Evolutionary conservation across 2,329 filamentous ascomycete genomes (phyloP).

Genomic region (Fusarium pininemorale): DNA sequence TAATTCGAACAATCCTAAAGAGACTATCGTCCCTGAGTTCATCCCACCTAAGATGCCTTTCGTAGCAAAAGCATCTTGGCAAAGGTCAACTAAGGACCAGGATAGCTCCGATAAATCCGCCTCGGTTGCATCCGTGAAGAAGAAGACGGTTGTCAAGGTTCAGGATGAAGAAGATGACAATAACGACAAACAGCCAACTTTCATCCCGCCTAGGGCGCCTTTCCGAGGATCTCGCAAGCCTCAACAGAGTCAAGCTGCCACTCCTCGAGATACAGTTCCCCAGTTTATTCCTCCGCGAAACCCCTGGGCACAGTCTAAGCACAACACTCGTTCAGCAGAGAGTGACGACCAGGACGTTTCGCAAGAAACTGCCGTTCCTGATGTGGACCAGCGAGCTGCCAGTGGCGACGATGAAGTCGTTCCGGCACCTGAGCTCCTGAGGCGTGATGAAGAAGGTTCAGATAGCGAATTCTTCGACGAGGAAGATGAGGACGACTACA

Average conservation of each 20-base stretch:
- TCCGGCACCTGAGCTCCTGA: not conserved
- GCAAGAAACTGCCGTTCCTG: slow-evolving; percentile 1
- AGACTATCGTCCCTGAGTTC: slow-evolving; percentile 16
- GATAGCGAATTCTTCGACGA: slow-evolving; percentile 11
- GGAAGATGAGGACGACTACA: slow-evolving; percentile 10
- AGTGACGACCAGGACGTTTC: not conserved
- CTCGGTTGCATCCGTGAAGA: slow-evolving; percentile 9
- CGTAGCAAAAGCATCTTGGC: slow-evolving; percentile 12
- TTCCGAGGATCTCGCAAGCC: slow-evolving; percentile 14
- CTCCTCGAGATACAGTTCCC: slow-evolving; percentile 14
- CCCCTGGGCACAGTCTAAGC: slow-evolving; percentile 10
- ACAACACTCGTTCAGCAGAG: slow-evolving; percentile 10
- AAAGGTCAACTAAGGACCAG: not conserved
- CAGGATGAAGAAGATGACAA: not conserved
- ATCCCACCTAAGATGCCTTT: slow-evolving; percentile 31
- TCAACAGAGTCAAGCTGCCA: not conserved
- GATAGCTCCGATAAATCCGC: not conserved
- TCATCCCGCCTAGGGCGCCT: slow-evolving; percentile 26
- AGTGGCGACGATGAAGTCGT: not conserved
- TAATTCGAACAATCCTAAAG: not conserved
- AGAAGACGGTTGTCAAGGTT: slow-evolving; percentile 15
- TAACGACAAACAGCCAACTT: not conserved
- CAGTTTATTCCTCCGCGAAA: slow-evolving; percentile 13
- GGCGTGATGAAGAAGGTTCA: slow-evolving; percentile 1
- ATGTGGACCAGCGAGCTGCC: not conserved